Evolutionary conservation across 164 flowering plant species (phyloP).

Genomic region (Liriodendron chinense): DNA sequence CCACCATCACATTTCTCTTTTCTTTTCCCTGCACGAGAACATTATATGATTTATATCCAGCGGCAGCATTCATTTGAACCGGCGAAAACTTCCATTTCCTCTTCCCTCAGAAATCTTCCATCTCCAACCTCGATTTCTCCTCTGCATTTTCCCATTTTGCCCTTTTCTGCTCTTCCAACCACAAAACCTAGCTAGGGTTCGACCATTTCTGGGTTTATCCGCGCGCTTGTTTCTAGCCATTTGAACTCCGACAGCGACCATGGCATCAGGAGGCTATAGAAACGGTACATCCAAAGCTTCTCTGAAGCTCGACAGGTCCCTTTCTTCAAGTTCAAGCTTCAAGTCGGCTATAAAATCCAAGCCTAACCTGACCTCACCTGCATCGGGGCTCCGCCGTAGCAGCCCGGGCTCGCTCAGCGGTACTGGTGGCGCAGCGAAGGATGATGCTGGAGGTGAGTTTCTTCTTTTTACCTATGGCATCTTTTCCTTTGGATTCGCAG

Average conservation of each 20-base stretch:
- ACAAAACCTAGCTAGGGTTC: background rate
- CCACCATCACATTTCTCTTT: background rate
- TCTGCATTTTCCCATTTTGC: background rate
- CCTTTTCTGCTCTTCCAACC: background rate
- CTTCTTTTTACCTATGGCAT: background rate
- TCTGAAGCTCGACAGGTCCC: conserved; percentile 9
- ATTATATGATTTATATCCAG: background rate
- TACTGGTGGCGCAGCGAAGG: background rate
- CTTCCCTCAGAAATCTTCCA: background rate
- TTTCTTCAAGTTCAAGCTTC: background rate
- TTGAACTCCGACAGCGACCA: background rate
- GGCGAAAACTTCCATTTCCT: background rate
- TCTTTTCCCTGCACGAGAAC: no score
- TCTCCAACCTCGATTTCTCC: background rate
- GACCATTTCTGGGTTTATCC: background rate
- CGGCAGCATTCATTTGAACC: conserved; percentile 1
- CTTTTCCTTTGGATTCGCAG: no score
- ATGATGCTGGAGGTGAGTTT: conserved; percentile 15
- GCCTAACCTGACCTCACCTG: background rate
- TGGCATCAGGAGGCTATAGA: conserved; percentile 6
- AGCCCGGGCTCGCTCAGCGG: conserved; percentile 3
- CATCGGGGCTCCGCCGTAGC: conserved; percentile 4
- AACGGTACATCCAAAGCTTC: conserved; percentile 3
- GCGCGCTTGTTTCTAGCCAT: background rate
- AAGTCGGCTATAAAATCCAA: conserved; percentile 6